Conservation (phyloP, 2,329 filamentous ascomycete species). For the Pyrenophora seminiperda region DNA sequence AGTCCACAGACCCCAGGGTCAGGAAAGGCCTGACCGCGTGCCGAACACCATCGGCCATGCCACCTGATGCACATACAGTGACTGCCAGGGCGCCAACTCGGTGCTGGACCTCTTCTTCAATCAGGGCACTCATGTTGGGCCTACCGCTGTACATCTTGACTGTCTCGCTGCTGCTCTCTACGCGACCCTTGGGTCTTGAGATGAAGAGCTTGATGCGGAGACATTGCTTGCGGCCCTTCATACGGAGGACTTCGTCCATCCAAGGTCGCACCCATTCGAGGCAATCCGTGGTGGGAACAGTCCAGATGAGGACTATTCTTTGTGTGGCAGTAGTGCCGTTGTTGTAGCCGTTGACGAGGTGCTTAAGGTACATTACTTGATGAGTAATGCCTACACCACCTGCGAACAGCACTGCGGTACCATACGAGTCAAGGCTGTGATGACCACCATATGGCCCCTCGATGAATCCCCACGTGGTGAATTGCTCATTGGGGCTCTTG, state of each 20-base stretch:
- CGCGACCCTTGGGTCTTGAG: constrained; percentile 62
- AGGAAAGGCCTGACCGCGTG: constrained; percentile 59
- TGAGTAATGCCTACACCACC: constrained; percentile 83
- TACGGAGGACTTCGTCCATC: constrained; percentile 68
- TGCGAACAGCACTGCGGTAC: constrained; percentile 78
- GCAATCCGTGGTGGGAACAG: constrained; percentile 72
- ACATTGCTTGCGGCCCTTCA: constrained; percentile 63
- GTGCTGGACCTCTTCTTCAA: constrained; percentile 62
- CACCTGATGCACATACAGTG: constrained; percentile 66
- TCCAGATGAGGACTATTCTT: constrained; percentile 77
- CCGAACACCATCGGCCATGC: constrained; percentile 66
- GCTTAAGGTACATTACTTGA: constrained; percentile 74
- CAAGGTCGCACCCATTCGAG: constrained; percentile 68
- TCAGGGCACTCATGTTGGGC: constrained; percentile 60
- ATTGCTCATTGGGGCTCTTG: constrained; percentile 62
- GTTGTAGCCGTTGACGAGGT: constrained; percentile 70
- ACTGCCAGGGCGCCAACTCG: constrained; percentile 65
- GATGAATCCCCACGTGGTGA: constrained; percentile 68
- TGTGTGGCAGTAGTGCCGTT: constrained; percentile 73
- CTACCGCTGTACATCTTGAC: constrained; percentile 67
- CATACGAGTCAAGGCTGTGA: constrained; percentile 74
- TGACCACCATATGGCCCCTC: constrained; percentile 79
- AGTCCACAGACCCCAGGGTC: constrained; percentile 61
- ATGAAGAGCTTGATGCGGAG: constrained; percentile 67
- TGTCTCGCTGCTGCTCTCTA: constrained; percentile 62